A percentile compares a stretch with the other conserved stretches of the same genome.
These are phyloP conservation scores for Delonix regia DNA, from an alignment of 306 rosid species.

Conservation along the genomic window DNA sequence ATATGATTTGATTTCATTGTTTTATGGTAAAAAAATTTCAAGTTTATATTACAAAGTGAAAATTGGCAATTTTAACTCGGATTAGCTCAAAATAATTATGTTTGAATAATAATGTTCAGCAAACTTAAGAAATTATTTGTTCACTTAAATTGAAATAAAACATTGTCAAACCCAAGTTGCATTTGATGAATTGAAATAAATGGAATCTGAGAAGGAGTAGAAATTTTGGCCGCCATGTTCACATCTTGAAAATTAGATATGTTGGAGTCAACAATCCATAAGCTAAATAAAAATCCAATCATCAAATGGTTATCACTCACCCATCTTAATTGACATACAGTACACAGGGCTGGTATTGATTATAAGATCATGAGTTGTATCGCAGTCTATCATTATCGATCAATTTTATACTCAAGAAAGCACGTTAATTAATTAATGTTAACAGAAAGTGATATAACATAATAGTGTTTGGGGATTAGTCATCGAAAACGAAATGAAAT, in stretches of 20 bases:
- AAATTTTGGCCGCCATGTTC: slow-evolving; percentile 28
- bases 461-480: slow-evolving; percentile 8
- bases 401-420: not conserved
- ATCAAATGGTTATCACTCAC: not conserved
- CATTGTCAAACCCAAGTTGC: not conserved
- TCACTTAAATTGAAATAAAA: not conserved
- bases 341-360: not conserved
- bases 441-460: not conserved
- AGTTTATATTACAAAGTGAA: too few species aligned
- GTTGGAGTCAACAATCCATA: not conserved
- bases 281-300: not conserved
- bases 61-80: not conserved
- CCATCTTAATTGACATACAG: not conserved
- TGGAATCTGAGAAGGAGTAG: not conserved
- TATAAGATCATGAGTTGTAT: slow-evolving; percentile 33
- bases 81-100: not conserved
- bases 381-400: slow-evolving; percentile 31
- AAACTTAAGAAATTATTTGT: not conserved
- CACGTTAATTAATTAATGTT: not conserved
- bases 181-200: slow-evolving; percentile 2
- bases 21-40: not conserved
- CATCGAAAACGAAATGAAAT: slow-evolving; percentile 12
- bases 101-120: not conserved
- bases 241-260: slow-evolving; percentile 10
- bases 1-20: not conserved